Base-by-base conservation (phyloP, 805 yeast species). In the Tetrapisispora phaffii region DNA sequence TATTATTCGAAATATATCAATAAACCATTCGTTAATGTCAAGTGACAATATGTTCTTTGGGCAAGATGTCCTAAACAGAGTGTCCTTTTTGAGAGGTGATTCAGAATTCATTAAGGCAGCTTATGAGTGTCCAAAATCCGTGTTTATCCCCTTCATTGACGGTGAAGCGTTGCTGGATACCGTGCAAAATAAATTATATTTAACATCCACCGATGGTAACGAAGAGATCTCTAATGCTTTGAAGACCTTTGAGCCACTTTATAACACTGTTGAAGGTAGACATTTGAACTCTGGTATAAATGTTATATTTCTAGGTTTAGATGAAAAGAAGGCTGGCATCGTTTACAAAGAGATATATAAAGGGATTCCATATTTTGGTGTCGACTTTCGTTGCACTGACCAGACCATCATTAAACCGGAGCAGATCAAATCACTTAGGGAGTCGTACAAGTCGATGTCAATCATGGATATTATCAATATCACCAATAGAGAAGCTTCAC, bases 361-460 rank as follows among this genome's bases (percentile, higher is more conserved):
- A 29, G 89, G 89, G 3, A 67, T 72, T 5, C 87, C 90, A 3
- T 73, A 72, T 53, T 81, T 70, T 62, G 85, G 81, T 0, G 71
- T 83, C 28, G 86, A 82, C 52, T 63, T 80, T 53, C 42, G 47
- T 24, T 26, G 36, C 12, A 13, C 24, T 17, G 23, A 34, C 5
- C 10, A 19, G 7, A 49, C 52, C 0, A 8, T 44, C 41, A 28
- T 48, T 17, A 41, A 46, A 19, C 19, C 17, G 4, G 24, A 21
- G 28, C 40, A 35, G 16, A 24, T 34, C 29, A 29, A 22, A 35
- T 20, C 15, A n/a, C 21, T 35, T 5, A 35, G 15, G 6, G 20
- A 28, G 9, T 19, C 20, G 13, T 28, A 15, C 19, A 24, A 34
- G 28, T 17, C 31, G 2, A 29, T 42, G 17, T 22, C 41, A 4